These are phyloP conservation scores for Leccinum pachyderme DNA, from an alignment of 1,284 basidiomycete species.

Conservation along the genomic window DNA sequence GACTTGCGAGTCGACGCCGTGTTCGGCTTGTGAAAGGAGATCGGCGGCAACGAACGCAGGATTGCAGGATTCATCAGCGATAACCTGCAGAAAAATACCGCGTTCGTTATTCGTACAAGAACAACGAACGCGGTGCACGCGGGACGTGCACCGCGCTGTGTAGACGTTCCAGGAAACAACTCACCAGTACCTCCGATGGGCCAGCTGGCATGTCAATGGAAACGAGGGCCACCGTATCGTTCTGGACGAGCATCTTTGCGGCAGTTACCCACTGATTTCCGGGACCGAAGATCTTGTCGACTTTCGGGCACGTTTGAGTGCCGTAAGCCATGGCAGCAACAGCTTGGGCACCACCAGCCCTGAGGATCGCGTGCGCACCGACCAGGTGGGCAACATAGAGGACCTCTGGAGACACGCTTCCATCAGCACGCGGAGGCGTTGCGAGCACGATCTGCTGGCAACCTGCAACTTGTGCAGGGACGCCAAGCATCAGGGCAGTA, in stretches of 20 bases:
- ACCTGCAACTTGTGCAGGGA: constrained; percentile 96
- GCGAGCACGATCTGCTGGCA: constrained; percentile 93
- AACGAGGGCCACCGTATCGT: constrained; percentile 96
- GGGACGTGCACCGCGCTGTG: constrained; percentile 16
- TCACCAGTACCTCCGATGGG: constrained; percentile 92
- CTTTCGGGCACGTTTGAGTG: constrained; percentile 94
- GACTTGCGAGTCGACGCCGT: constrained; percentile 97
- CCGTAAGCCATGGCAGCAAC: constrained; percentile 98
- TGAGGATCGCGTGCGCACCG: constrained; percentile 85
- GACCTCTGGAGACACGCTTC: constrained; percentile 91
- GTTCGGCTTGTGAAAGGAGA: constrained; percentile 95
- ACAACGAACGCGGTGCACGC: constrained; percentile 37
- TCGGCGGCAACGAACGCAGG: constrained; percentile 95
- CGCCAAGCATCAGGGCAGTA: constrained; percentile 97
- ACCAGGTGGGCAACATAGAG: constrained; percentile 90
- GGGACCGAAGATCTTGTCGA: constrained; percentile 99
- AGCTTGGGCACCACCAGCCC: constrained; percentile 96
- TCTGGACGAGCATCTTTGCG: constrained; percentile 98
- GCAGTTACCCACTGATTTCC: constrained; percentile 99
- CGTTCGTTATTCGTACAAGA: constrained; percentile 38
- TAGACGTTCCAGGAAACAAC: constrained; percentile 37
- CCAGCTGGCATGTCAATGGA: constrained; percentile 99
- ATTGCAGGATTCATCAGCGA: constrained; percentile 85
- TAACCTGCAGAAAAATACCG: constrained; percentile 59
- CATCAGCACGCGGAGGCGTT: constrained; percentile 90